phyloP scores from a whole-genome alignment of 2,329 filamentous ascomycete genomes.

The Pseudogymnoascus sp. region DNA sequence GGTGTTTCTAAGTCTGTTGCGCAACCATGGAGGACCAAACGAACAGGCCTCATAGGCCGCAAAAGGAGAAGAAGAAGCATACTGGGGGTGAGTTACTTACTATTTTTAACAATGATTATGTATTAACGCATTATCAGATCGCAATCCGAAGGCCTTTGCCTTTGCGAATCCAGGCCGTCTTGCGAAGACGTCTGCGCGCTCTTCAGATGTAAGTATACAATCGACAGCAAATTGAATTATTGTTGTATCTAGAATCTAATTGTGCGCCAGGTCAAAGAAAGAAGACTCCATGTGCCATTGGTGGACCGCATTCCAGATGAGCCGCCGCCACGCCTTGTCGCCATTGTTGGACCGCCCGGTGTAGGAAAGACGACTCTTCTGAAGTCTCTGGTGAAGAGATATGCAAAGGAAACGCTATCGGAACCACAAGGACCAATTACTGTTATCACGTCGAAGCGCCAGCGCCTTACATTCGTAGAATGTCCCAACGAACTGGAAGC shows the following conservation, averaged over 20 bases:
- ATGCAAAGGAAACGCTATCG: constrained; percentile 89
- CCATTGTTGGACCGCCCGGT: constrained; percentile 89
- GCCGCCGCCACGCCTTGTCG: constrained; percentile 83
- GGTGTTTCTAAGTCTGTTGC: constrained; percentile 8
- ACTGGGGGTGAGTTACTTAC: constrained; percentile 44
- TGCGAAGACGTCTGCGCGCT: constrained; percentile 37
- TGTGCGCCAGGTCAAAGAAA: constrained; percentile 70
- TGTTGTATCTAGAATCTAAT: constrained; percentile 12
- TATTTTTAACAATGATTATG: neutral
- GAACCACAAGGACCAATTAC: constrained; percentile 88
- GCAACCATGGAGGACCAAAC: constrained; percentile 67
- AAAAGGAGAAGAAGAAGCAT: constrained; percentile 81
- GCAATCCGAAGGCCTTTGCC: constrained; percentile 30
- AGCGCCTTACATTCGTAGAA: constrained; percentile 91
- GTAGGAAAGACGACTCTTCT: constrained; percentile 93
- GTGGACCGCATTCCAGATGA: constrained; percentile 95
- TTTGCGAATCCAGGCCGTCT: constrained; percentile 31
- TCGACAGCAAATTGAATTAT: constrained; percentile 10
- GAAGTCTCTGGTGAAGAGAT: constrained; percentile 87
- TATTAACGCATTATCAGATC: constrained; percentile 20
- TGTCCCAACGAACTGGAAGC: constrained; percentile 93
- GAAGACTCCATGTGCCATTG: constrained; percentile 89
- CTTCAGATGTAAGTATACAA: constrained; percentile 40
- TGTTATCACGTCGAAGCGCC: constrained; percentile 91
- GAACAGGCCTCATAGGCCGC: constrained; percentile 76